Base-by-base conservation (phyloP, 257 asterid species). In the Ballota nigra region DNA sequence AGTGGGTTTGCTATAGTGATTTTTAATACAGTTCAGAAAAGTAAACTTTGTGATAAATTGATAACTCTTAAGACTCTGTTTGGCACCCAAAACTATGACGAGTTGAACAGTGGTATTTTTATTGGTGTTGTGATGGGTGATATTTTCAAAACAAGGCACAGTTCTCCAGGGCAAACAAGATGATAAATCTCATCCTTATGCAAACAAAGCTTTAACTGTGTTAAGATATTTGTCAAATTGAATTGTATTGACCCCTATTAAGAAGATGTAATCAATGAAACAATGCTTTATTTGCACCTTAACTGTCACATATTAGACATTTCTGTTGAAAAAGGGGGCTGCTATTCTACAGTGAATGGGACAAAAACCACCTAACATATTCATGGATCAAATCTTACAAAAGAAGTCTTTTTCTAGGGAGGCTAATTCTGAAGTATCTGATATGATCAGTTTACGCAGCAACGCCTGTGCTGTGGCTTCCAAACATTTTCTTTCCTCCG, bases 401-500 rank as follows among this genome's bases (percentile, higher is more conserved):
- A 34, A 68, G 31, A 83, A 74, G 22, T 24, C 59, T 4, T 79
- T 57, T 34, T 69, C 69, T 9, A 86, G 63, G 45, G 22, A 72
- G 33, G 52, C 52, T 18, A 79, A 63, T 65, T 29, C 75, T 43
- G 66, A 74, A 13, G 66, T 65, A 52, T 19, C 59, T 29, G 56
- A 22, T 57, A 16, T 24, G 36, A 40, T 15, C 22, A 83, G 11
- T 58, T 73, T 77, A 53, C 26, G 81, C 75, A 84, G 55, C 75
- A 86, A 71, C 45, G 29, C 67, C n/a, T 28, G 70, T 13, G 73
- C 58, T 64, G 83, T 57, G 13, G 71, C 79, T 74, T 77, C 77
- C 75, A 88, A 29, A 68, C 47, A 64, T 63, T 53, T 83, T 65
- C 85, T 77, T 68, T 66, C 92, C 69, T 74, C 82, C 4, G 87